phyloP scores from a whole-genome alignment of 306 rosid species.

The Vigna hirtella region DNA sequence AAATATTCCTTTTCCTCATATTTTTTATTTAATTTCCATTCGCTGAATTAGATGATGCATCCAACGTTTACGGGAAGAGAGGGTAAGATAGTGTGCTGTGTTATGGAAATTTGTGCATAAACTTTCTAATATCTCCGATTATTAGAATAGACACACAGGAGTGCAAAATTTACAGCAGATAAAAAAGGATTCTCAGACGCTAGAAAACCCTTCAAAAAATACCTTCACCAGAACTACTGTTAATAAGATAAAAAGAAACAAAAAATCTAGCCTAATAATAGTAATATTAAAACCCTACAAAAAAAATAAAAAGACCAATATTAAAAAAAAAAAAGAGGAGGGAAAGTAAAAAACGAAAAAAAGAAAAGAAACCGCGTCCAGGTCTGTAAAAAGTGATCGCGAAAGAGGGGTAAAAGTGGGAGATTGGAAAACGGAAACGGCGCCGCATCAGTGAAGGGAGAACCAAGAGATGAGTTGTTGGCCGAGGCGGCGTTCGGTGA shows the following conservation, averaged over 20 bases:
- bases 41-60: not conserved
- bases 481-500: slow-evolving; percentile 61
- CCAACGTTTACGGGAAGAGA: slow-evolving; percentile 10
- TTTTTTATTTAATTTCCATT: not conserved
- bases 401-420: slow-evolving; percentile 39
- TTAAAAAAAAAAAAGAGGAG: not conserved
- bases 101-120: slow-evolving; percentile 15
- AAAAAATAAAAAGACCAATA: not conserved
- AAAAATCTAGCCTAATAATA: not conserved
- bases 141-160: slow-evolving; percentile 46
- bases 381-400: slow-evolving; percentile 39
- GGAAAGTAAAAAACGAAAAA: not conserved
- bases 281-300: not conserved
- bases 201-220: slow-evolving; percentile 40
- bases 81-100: not conserved
- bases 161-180: slow-evolving; percentile 54
- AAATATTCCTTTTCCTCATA: not conserved
- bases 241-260: slow-evolving; percentile 19
- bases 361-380: slow-evolving; percentile 40
- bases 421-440: slow-evolving; percentile 18
- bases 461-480: slow-evolving; percentile 66
- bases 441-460: slow-evolving; percentile 54
- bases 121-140: slow-evolving; percentile 35
- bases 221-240: slow-evolving; percentile 7
- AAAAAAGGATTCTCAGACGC: slow-evolving; percentile 38